Conservation (phyloP, 495 filamentous ascomycete species). For the Penicillium samsonianum region DNA sequence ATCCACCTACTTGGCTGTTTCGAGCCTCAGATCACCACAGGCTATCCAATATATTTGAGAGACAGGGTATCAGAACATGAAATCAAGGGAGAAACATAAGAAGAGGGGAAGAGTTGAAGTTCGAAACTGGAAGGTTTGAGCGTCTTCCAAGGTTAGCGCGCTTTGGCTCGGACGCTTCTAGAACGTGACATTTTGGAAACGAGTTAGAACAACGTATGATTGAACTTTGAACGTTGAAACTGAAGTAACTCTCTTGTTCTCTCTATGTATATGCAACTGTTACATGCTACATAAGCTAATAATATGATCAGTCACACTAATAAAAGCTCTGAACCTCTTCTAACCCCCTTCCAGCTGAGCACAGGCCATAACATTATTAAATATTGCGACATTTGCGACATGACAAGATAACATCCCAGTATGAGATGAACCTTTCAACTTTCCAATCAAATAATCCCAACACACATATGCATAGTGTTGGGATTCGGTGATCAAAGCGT, state of each 20-base stretch:
- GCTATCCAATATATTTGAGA: neutral
- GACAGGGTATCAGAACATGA: constrained; percentile 1
- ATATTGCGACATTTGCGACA: too few species aligned
- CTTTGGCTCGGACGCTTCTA: constrained; percentile 31
- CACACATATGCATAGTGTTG: constrained; percentile 2
- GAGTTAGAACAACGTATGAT: too few species aligned
- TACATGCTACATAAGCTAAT: too few species aligned
- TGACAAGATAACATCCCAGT: too few species aligned
- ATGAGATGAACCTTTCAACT: too few species aligned
- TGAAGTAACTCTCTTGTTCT: too few species aligned
- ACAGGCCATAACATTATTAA: too few species aligned
- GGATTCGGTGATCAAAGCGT: constrained; percentile 2
- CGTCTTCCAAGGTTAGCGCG: constrained; percentile 21
- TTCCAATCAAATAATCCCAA: neutral
- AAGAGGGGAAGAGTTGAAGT: constrained; percentile 12
- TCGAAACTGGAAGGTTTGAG: constrained; percentile 16
- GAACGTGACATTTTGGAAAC: constrained; percentile 8
- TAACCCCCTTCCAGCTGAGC: too few species aligned
- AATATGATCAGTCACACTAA: too few species aligned
- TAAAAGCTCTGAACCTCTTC: too few species aligned
- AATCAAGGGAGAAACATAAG: neutral
- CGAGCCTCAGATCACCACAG: neutral
- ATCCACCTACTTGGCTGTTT: constrained; percentile 3
- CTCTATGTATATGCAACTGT: too few species aligned
- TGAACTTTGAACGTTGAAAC: too few species aligned